Evolutionary conservation across 2,329 filamentous ascomycete species (phyloP).

Genomic region (Scytalidium sp.): DNA sequence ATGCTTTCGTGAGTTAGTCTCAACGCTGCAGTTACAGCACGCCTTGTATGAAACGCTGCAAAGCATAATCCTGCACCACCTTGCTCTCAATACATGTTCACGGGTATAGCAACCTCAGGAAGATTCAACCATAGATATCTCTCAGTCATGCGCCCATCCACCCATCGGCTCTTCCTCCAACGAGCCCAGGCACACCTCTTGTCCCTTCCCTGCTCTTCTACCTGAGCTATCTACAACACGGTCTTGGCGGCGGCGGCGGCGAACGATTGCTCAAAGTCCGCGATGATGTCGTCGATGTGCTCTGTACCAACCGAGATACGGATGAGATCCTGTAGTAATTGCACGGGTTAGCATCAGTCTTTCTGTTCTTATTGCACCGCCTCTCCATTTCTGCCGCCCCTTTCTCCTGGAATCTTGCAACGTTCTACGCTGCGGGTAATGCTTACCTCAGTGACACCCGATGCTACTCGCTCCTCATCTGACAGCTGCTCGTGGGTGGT

Average conservation of each 20-base stretch:
- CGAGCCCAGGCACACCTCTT: too few relatives aligned
- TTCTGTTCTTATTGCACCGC: too few relatives aligned
- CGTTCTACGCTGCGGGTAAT: not conserved
- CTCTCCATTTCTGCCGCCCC: too few relatives aligned
- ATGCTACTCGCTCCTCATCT: slow-evolving; percentile 74
- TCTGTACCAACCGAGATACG: slow-evolving; percentile 94
- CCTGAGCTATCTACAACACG: not conserved
- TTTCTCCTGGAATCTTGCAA: not conserved
- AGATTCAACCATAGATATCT: too few relatives aligned
- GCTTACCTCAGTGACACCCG: slow-evolving; percentile 74
- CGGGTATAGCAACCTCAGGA: too few relatives aligned
- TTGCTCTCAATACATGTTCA: too few relatives aligned
- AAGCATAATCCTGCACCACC: too few relatives aligned
- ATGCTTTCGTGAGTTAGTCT: too few relatives aligned
- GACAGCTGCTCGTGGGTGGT: slow-evolving; percentile 92
- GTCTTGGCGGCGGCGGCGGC: slow-evolving; percentile 49
- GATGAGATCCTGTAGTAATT: slow-evolving; percentile 69
- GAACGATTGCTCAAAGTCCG: slow-evolving; percentile 92
- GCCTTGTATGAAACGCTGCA: too few relatives aligned
- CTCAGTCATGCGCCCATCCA: too few relatives aligned
- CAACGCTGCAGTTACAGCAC: too few relatives aligned
- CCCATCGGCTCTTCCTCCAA: too few relatives aligned
- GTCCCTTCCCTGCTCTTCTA: not conserved
- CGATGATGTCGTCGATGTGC: slow-evolving; percentile 96
- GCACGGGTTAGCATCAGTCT: slow-evolving; percentile 2